Base-by-base conservation (phyloP, 1,284 basidiomycete genomes). In the Fomitopsis betulina region DNA sequence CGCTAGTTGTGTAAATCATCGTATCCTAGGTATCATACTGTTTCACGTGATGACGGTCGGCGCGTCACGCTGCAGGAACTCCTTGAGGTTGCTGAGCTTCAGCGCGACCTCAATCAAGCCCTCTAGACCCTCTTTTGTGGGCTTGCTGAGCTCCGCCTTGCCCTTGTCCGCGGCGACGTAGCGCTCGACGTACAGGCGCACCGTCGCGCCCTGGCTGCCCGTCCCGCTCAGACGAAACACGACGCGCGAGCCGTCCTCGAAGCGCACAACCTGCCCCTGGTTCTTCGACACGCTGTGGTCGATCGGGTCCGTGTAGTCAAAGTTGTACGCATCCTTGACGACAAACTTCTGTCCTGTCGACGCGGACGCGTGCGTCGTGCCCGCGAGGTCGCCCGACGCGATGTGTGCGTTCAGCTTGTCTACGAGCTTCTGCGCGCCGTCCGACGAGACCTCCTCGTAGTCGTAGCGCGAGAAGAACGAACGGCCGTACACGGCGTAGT, bases 401-500 rank as follows among this genome's bases (percentile, higher is more conserved):
- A 98, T 89, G 54, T 85, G 81, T 21, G 79, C 72, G 70, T 95
- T 86, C 66, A 99, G 78, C 67, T 87, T 80, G 52, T 81, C 82
- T 72, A 98, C 94, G 69, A 99, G 80, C 63, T 87, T 85, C 68
- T 91, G 86, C 52, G 97, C 96, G 35, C 91, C 93, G 37, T 91
- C 91, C 0, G 94, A 94, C 15, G 93, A 84, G 53, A 98, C 94
- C 74, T 99, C 97, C 74, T 99, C 96, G 78, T 99, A 99, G 78
- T 99, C 96, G 77, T 99, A 99, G 64, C 94, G 89, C 62, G 92
- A 95, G 84, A 98, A 99, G 86, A 98, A 99, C 61, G 91, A 95
- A 63, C 96, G 94, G 45, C 96, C 96, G 76, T 99, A 99, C 68
- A 84, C 88, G 62, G 83, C 80, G 78, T 98, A 99, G 80, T 96